Conservation (phyloP, 2,329 filamentous ascomycete genomes). For the Thermoascus crustaceus region DNA sequence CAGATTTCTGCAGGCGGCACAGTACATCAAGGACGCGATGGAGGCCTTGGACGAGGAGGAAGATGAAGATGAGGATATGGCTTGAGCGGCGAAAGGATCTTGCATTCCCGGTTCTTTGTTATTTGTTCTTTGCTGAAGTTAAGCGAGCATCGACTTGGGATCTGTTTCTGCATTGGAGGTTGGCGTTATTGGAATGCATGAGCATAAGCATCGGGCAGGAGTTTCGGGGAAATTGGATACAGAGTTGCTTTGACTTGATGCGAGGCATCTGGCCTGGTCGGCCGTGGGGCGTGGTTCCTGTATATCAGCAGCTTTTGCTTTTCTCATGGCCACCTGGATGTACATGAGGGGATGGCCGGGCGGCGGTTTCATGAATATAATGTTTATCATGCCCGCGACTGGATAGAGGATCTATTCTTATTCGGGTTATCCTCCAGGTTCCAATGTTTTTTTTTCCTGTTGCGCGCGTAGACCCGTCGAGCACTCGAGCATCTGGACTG, state of each 20-base stretch:
- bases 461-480: no score
- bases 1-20: conserved; percentile 58
- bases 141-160: background rate
- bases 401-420: no score
- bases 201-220: conserved; percentile 44
- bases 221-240: conserved; percentile 17
- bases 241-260: conserved; percentile 19
- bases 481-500: no score
- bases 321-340: conserved; percentile 13
- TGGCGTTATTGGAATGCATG: conserved; percentile 6
- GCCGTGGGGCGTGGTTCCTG: conserved; percentile 21
- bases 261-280: conserved; percentile 10
- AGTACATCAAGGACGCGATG: conserved; percentile 93
- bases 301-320: conserved; percentile 28
- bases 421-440: no score
- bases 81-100: conserved; percentile 19
- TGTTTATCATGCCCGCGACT: conserved; percentile 1
- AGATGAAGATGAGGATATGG: conserved; percentile 50
- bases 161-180: conserved; percentile 4
- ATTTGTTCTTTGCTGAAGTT: background rate
- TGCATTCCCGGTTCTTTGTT: background rate
- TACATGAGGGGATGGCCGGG: conserved; percentile 11
- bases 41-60: conserved; percentile 72
- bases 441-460: no score
- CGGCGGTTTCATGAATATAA: conserved; percentile 12